These are phyloP conservation scores for Leccinum huronense DNA, from an alignment of 1,284 basidiomycete genomes.

Conservation along the genomic window DNA sequence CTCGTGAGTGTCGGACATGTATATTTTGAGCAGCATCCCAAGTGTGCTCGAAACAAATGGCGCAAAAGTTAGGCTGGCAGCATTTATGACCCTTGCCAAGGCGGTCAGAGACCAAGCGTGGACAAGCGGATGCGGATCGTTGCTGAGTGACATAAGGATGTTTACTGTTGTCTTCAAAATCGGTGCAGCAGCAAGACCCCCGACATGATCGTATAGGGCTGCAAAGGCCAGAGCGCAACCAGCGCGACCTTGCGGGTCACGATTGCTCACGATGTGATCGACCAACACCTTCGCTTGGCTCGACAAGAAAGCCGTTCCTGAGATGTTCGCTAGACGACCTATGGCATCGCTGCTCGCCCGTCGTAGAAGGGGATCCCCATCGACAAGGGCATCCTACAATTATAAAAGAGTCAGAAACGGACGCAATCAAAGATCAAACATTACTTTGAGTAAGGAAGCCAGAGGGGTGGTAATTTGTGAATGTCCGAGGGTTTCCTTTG, in stretches of 20 bases:
- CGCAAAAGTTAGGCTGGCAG: slow-evolving; percentile 89
- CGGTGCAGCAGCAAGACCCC: slow-evolving; percentile 90
- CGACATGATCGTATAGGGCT: slow-evolving; percentile 91
- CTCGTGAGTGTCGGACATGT: slow-evolving; percentile 91
- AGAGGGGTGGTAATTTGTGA: slow-evolving; percentile 68
- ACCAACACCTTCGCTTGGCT: slow-evolving; percentile 90
- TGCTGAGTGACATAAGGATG: slow-evolving; percentile 92
- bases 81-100: slow-evolving; percentile 84
- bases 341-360: slow-evolving; percentile 87
- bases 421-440: slow-evolving; percentile 2
- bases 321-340: slow-evolving; percentile 83
- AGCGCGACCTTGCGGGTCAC: slow-evolving; percentile 89
- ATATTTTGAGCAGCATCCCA: slow-evolving; percentile 89
- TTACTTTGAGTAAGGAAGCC: slow-evolving; percentile 77
- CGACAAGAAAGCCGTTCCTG: slow-evolving; percentile 84
- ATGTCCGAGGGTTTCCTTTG: slow-evolving; percentile 69
- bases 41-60: slow-evolving; percentile 88
- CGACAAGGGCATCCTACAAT: slow-evolving; percentile 73
- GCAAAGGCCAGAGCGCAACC: slow-evolving; percentile 95
- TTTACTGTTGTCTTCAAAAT: slow-evolving; percentile 96
- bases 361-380: slow-evolving; percentile 78
- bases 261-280: slow-evolving; percentile 95
- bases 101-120: slow-evolving; percentile 93
- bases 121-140: slow-evolving; percentile 95
- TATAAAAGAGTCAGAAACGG: slow-evolving; percentile 8